A percentile compares a stretch with the other conserved stretches of the same genome.
Conservation (phyloP, 352 stramenopile genomes). For the Lagenidium giganteum region DNA sequence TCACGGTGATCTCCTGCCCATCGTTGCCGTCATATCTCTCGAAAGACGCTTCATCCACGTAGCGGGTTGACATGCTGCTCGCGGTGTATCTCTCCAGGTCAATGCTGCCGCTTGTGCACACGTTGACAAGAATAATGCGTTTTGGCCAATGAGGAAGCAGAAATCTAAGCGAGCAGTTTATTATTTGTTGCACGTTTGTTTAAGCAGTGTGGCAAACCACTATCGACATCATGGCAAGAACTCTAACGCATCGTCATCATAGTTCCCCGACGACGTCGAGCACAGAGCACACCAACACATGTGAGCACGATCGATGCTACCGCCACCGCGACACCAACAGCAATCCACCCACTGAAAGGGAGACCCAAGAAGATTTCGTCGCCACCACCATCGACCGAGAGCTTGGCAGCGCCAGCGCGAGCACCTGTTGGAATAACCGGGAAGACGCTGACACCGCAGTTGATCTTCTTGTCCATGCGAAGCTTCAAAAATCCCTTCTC, state of each 20-base stretch:
- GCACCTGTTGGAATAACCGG: conserved; percentile 62
- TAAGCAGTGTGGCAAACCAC: too few relatives aligned
- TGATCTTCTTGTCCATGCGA: conserved; percentile 64
- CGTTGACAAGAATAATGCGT: too few relatives aligned
- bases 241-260: too few relatives aligned
- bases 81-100: too few relatives aligned
- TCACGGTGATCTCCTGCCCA: conserved; percentile 59
- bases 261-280: too few relatives aligned
- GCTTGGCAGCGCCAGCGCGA: conserved; percentile 30
- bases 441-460: conserved; percentile 76
- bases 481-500: conserved; percentile 65
- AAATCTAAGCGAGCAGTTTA: too few relatives aligned
- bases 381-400: conserved; percentile 44
- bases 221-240: too few relatives aligned
- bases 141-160: too few relatives aligned
- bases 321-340: conserved; percentile 8
- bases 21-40: conserved; percentile 38
- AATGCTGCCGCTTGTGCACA: too few relatives aligned
- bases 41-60: conserved; percentile 31
- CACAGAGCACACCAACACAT: conserved; percentile 20
- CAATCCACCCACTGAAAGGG: conserved; percentile 26
- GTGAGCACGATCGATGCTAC: conserved; percentile 24
- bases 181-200: too few relatives aligned
- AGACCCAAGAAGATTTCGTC: conserved; percentile 31
- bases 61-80: conserved; percentile 13